Evolutionary conservation across 176 grass and related monocot genomes (phyloP), one percentile per base, ranked within the genome.

Genomic region (Tillandsia fasciculata): DNA sequence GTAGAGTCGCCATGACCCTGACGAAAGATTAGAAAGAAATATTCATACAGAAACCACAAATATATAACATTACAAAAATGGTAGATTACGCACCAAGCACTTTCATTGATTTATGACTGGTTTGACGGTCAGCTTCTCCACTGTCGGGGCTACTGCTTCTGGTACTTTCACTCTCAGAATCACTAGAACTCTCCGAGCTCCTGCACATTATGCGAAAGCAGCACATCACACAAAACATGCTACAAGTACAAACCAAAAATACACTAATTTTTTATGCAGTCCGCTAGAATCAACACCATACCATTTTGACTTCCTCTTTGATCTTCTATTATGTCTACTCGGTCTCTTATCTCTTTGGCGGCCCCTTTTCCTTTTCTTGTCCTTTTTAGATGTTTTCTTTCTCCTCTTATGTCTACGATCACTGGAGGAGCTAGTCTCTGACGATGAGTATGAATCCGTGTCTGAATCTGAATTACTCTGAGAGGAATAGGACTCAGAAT

Each of bases 371-470:
- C 74, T 75, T 77, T 85, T 92, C 6, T 76, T 92, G 26, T 88
- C 80, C 67, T 88, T 92, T 72, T 77, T 85, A 17, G 76, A 80
- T 53, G 79, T 68, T 78, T 84, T 92, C 70, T 86, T 92, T 85
- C 77, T 77, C 53, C 65, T 92, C 85, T 85, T 92, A 54, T 72
- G 79, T 67, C 79, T 85, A 56, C 47, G 76, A 72, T 87, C 85
- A 64, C 85, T 92, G 57, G 89, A 92, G 47, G 82, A 92, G 74
- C 82, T 92, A 74, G 82, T 80, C 81, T 85, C 79, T 53, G 89
- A 88, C 67, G 85, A 78, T 22, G 77, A 85, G 50, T 88, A 65
- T 52, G 89, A 91, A 69, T 69, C 75, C 10, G 65, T 59, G 61
- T 91, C 79, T 77, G 84, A 91, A 26, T 78, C 82, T n/a, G 79